These are phyloP conservation scores for Solanum pennellii DNA, from an alignment of 257 asterid species.

Conservation along the genomic window DNA sequence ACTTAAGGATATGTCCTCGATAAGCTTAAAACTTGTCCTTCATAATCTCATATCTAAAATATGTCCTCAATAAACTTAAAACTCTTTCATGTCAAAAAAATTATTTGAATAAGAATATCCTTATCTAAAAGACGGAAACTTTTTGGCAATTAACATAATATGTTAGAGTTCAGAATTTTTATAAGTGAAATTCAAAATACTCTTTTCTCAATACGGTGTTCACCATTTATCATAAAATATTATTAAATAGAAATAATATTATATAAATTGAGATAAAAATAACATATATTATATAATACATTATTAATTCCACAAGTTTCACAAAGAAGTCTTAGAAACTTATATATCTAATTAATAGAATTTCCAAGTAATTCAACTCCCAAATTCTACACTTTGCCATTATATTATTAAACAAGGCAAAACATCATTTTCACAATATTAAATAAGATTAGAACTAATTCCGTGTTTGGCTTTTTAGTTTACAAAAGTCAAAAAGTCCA, in stretches of 20 bases:
- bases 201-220: fast-evolving
- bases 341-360: not conserved
- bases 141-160: not conserved
- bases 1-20: too few relatives aligned
- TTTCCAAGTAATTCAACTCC: not conserved
- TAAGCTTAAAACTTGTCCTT: too few relatives aligned
- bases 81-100: not conserved
- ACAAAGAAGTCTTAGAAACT: not conserved
- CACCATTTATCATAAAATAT: fast-evolving
- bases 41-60: not conserved
- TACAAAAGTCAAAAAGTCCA: not conserved
- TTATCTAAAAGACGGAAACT: not conserved
- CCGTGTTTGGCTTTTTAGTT: not conserved
- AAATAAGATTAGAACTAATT: not conserved
- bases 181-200: not conserved
- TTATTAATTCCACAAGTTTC: not conserved
- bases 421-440: not conserved
- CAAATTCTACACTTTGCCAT: not conserved
- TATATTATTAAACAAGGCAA: not conserved
- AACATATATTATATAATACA: not conserved
- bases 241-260: not conserved
- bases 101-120: too few relatives aligned
- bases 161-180: fast-evolving
- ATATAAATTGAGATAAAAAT: fast-evolving
- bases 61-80: fast-evolving